phyloP scores from a whole-genome alignment of 176 grass and related monocot genomes.

The Elaeis guineensis region DNA sequence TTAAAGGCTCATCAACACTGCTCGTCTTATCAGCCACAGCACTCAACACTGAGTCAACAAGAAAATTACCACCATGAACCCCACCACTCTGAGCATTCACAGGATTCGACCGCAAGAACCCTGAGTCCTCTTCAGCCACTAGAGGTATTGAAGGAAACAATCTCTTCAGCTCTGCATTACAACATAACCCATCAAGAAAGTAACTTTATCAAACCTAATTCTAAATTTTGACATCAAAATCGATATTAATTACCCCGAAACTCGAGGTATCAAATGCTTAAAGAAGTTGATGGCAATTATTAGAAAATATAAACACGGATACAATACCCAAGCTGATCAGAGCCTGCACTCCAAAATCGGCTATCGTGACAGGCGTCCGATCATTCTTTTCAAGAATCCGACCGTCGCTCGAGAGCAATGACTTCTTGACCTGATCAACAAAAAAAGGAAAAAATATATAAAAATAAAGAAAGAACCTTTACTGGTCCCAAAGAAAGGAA shows the following conservation, averaged over 20 bases:
- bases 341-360: constrained; percentile 90
- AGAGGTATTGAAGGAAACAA: constrained; percentile 77
- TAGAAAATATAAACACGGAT: background rate
- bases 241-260: background rate
- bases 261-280: too few relatives aligned
- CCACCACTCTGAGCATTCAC: background rate
- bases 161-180: constrained; percentile 58
- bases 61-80: constrained; percentile 27
- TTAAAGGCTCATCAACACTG: constrained; percentile 38
- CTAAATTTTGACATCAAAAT: background rate
- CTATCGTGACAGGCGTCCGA: constrained; percentile 66
- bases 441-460: constrained; percentile 4
- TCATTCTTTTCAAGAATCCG: constrained; percentile 79
- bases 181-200: background rate
- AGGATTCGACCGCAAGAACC: constrained; percentile 40
- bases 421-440: constrained; percentile 65
- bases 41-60: constrained; percentile 60
- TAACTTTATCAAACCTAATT: background rate
- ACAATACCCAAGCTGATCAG: constrained; percentile 77
- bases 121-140: constrained; percentile 84
- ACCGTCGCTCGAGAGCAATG: constrained; percentile 49
- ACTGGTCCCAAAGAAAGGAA: too few relatives aligned
- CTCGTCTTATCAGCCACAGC: constrained; percentile 43
- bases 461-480: too few relatives aligned
- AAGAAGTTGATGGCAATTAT: too few relatives aligned